A percentile compares a stretch with the other conserved stretches of the same genome.
These are phyloP conservation scores for Pseudopyricularia javanii DNA, from an alignment of 2,329 filamentous ascomycete species.

Conservation along the genomic window DNA sequence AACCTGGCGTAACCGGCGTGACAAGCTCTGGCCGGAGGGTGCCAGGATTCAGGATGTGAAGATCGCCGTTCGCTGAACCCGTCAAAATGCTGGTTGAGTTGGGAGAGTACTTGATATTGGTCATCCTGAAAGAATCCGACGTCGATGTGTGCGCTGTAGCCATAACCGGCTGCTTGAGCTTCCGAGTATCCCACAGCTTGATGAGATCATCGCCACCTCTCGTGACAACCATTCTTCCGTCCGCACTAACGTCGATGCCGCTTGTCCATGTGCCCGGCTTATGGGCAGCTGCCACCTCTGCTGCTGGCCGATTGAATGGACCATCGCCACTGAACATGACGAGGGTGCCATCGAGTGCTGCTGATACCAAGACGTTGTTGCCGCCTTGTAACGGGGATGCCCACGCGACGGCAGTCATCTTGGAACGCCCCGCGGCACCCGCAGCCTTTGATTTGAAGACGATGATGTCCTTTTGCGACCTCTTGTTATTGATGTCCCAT, in stretches of 20 bases:
- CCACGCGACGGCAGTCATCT: slow-evolving; percentile 92
- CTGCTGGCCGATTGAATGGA: slow-evolving; percentile 69
- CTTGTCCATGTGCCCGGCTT: slow-evolving; percentile 77
- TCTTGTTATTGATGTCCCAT: slow-evolving; percentile 90
- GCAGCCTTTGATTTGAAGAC: slow-evolving; percentile 90
- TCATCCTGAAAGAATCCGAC: slow-evolving; percentile 70
- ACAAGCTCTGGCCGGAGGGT: slow-evolving; percentile 76
- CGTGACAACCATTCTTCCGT: slow-evolving; percentile 83
- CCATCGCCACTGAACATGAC: slow-evolving; percentile 89
- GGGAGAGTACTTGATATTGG: slow-evolving; percentile 82
- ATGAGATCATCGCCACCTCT: slow-evolving; percentile 84
- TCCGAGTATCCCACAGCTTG: slow-evolving; percentile 93
- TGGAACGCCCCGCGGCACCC: slow-evolving; percentile 77
- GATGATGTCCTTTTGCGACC: slow-evolving; percentile 83
- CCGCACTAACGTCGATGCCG: slow-evolving; percentile 78
- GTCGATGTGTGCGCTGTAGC: slow-evolving; percentile 70
- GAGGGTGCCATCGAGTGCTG: slow-evolving; percentile 79
- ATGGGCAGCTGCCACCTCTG: slow-evolving; percentile 77
- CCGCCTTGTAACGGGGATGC: slow-evolving; percentile 64
- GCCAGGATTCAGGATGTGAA: slow-evolving; percentile 88
- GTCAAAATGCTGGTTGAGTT: slow-evolving; percentile 76
- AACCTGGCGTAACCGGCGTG: slow-evolving; percentile 78
- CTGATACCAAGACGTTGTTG: slow-evolving; percentile 65
- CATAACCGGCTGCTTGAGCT: slow-evolving; percentile 83
- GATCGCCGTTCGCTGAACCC: slow-evolving; percentile 71